Evolutionary conservation across 176 grass and related monocot genomes (phyloP).

Genomic region (Rhynchospora pubera): DNA sequence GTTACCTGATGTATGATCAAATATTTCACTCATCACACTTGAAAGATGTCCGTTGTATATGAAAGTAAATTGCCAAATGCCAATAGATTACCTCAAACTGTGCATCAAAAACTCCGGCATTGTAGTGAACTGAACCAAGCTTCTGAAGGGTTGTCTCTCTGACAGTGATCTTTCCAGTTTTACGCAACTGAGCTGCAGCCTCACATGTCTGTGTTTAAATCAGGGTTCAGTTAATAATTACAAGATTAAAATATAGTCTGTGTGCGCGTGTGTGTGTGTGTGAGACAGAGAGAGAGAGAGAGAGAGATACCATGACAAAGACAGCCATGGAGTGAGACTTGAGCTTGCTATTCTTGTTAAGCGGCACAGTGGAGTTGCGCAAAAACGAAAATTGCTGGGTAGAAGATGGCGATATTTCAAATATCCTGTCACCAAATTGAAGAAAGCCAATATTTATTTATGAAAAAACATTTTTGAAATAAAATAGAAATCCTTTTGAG

Average conservation of each 20-base stretch:
- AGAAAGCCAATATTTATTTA: background rate
- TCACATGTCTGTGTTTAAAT: conserved; percentile 59
- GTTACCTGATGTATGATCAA: conserved; percentile 71
- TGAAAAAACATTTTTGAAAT: background rate
- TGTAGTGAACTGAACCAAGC: conserved; percentile 58
- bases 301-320: conserved; percentile 61
- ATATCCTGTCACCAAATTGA: conserved; percentile 36
- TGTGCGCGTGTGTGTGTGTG: background rate
- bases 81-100: conserved; percentile 63
- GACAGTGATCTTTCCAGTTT: conserved; percentile 71
- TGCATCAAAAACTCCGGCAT: conserved; percentile 46
- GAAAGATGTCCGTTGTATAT: background rate
- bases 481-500: too few relatives aligned
- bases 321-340: conserved; percentile 81
- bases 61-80: too few relatives aligned
- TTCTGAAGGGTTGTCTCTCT: conserved; percentile 81
- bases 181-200: conserved; percentile 72
- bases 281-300: too few relatives aligned
- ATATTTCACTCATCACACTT: background rate
- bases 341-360: conserved; percentile 88
- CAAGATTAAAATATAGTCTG: background rate
- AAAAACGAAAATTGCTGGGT: conserved; percentile 72
- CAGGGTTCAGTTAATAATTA: background rate
- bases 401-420: conserved; percentile 82
- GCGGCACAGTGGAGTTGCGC: conserved; percentile 60